Evolutionary conservation across 495 filamentous ascomycete species (phyloP).

Genomic region (Rusavskia elegans): DNA sequence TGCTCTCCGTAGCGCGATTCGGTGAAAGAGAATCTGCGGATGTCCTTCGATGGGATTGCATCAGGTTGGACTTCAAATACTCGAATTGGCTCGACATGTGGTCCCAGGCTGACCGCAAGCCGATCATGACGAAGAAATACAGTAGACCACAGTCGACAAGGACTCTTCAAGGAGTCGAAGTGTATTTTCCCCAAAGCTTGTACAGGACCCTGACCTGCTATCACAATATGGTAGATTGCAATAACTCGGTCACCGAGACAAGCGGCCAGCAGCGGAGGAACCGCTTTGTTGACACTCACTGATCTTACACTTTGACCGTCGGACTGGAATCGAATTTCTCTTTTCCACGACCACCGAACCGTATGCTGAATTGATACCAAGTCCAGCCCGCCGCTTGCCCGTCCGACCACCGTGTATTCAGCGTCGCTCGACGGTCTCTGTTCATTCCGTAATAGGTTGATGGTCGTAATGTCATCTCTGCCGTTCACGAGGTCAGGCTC

Average conservation of each 20-base stretch:
- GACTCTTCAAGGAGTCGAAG: conserved; percentile 12
- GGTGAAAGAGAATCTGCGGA: conserved; percentile 22
- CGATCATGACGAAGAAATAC: conserved; percentile 30
- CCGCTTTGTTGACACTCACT: background rate
- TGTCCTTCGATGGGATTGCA: conserved; percentile 20
- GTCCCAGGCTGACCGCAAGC: conserved; percentile 35
- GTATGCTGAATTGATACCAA: conserved; percentile 14
- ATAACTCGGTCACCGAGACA: conserved; percentile 27
- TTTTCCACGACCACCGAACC: conserved; percentile 1
- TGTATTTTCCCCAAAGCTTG: conserved; percentile 24
- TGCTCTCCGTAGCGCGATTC: conserved; percentile 1
- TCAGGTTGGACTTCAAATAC: conserved; percentile 31
- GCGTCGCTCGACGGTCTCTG: conserved; percentile 18
- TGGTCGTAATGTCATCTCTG: conserved; percentile 45
- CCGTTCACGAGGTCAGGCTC: conserved; percentile 34
- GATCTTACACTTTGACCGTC: conserved; percentile 10
- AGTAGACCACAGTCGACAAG: conserved; percentile 31
- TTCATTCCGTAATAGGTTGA: conserved; percentile 34
- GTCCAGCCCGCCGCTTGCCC: conserved; percentile 27
- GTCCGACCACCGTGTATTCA: conserved; percentile 26
- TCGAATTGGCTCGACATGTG: conserved; percentile 26
- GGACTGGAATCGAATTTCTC: conserved; percentile 12
- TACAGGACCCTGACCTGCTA: conserved; percentile 14
- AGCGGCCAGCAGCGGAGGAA: conserved; percentile 25
- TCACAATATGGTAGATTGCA: conserved; percentile 29